These are phyloP conservation scores for Chaetomium olivaceum DNA, from an alignment of 2,329 filamentous ascomycete genomes.

Conservation along the genomic window DNA sequence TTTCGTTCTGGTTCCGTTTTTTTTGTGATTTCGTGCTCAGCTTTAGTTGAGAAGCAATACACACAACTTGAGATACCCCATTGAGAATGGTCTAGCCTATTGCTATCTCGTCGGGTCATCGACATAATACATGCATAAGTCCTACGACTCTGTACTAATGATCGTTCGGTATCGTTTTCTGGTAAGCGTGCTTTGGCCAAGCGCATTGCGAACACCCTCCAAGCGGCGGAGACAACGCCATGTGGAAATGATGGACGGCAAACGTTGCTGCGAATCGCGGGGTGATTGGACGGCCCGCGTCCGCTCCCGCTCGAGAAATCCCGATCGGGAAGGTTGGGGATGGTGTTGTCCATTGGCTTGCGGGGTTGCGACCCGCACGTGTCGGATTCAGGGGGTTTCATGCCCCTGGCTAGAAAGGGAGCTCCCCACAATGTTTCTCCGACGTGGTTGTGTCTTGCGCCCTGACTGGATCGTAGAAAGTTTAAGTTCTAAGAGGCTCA, in stretches of 20 bases:
- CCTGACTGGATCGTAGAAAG: slow-evolving; percentile 15
- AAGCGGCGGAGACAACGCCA: not conserved
- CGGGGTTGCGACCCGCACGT: slow-evolving; percentile 12
- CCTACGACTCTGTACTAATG: not conserved
- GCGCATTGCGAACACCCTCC: not conserved
- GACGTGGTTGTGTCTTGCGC: slow-evolving; percentile 26
- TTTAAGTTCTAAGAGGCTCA: not conserved
- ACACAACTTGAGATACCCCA: not conserved
- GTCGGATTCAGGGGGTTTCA: slow-evolving; percentile 16
- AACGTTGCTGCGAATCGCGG: slow-evolving; percentile 18
- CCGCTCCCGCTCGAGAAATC: slow-evolving; percentile 16
- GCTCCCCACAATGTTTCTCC: not conserved
- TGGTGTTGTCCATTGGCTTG: slow-evolving; percentile 8
- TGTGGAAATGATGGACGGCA: slow-evolving; percentile 8
- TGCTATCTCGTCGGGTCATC: not conserved
- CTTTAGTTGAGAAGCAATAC: not conserved
- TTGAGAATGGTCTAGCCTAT: not conserved
- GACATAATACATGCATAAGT: not conserved
- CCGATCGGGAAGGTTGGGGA: slow-evolving; percentile 29
- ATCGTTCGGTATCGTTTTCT: slow-evolving; percentile 11
- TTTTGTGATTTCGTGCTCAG: not conserved
- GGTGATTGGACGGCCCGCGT: slow-evolving; percentile 23
- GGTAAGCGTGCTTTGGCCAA: slow-evolving; percentile 3
- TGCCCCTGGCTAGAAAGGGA: slow-evolving; percentile 11
- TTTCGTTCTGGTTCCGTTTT: not conserved